Conservation (phyloP, 768 basidiomycete species). For the Chalciporus sphaerocephalus region DNA sequence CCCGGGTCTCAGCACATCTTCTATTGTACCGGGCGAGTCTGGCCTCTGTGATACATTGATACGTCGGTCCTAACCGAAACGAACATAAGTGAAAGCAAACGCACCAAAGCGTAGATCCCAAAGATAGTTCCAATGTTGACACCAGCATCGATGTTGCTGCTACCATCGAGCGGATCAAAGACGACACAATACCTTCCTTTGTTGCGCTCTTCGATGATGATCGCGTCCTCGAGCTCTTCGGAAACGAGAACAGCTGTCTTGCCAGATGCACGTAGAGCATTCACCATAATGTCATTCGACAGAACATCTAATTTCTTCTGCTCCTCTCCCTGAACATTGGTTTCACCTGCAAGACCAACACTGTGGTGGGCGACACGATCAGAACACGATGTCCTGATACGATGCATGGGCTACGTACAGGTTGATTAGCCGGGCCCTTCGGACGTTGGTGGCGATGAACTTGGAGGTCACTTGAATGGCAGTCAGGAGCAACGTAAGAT, state of each 20-base stretch:
- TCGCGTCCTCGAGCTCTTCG: slow-evolving; percentile 90
- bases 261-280: slow-evolving; percentile 92
- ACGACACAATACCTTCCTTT: slow-evolving; percentile 95
- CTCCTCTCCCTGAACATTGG: slow-evolving; percentile 96
- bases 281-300: slow-evolving; percentile 99
- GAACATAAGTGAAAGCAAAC: slow-evolving; percentile 32
- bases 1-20: slow-evolving; percentile 90
- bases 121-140: slow-evolving; percentile 98
- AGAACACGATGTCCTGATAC: background rate
- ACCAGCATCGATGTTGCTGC: slow-evolving; percentile 97
- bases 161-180: slow-evolving; percentile 95
- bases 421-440: slow-evolving; percentile 95
- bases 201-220: slow-evolving; percentile 78
- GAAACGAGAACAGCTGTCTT: slow-evolving; percentile 96
- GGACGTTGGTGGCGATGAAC: slow-evolving; percentile 97
- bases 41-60: slow-evolving; percentile 44
- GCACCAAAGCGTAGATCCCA: slow-evolving; percentile 87
- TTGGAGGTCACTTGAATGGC: slow-evolving; percentile 96
- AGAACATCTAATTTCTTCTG: slow-evolving; percentile 99
- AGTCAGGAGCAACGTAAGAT: slow-evolving; percentile 88
- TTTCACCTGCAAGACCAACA: slow-evolving; percentile 95
- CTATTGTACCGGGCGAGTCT: slow-evolving; percentile 73
- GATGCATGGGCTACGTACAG: slow-evolving; percentile 52
- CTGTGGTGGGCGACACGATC: slow-evolving; percentile 37
- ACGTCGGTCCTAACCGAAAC: background rate